Evolutionary conservation across 139 green algal genomes (phyloP), one percentile per base, ranked within the genome.

Genomic region (Limnomonas spitsbergensis): DNA sequence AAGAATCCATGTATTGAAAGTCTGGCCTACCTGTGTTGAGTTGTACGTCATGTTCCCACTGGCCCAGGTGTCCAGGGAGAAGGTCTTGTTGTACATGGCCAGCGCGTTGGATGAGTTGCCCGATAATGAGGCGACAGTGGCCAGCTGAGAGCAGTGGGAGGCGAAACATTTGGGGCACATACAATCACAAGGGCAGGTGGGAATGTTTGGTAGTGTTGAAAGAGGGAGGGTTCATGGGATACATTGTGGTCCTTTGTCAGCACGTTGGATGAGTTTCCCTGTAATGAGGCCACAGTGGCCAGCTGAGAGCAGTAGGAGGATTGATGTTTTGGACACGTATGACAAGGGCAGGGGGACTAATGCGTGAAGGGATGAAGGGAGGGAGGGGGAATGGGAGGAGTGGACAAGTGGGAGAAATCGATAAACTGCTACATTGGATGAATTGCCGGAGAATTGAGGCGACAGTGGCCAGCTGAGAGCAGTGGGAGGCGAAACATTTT

Each of bases 31-130:
- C 24, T 47, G 4, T 24, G 68, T 83, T 36, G 75, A 52, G 73
- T 81, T 79, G 67, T 78, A 81, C 0, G 76, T 76, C 67, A 77
- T 73, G 54, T 72, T 61, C 29, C 26, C 40, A n/a, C 2, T 29
- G 20, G 47, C 14, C 47, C 47, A 61, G 20, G 47, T 37, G 34
- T 80, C 70, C 0, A 78, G 82, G 2, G 66, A 34, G 4, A 82
- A 66, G 56, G 73, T 82, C 35, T 70, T 80, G 75, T 81, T 79
- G 84, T 86, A 88, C 42, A 69, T 74, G 0, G 67, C 35, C 0
- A 61, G 35, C 2, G 75, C 84, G 37, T 20, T 29, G 9, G 4
- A 52, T 26, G 7, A 42, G 69, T 20, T 75, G 69, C 9, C n/a
- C 61, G 24, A 34, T 24, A 34, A 36, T 72, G 26, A 37, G 26